These are phyloP conservation scores for Chalaropsis thielavioides DNA, from an alignment of 2,329 filamentous ascomycete species.

Conservation along the genomic window DNA sequence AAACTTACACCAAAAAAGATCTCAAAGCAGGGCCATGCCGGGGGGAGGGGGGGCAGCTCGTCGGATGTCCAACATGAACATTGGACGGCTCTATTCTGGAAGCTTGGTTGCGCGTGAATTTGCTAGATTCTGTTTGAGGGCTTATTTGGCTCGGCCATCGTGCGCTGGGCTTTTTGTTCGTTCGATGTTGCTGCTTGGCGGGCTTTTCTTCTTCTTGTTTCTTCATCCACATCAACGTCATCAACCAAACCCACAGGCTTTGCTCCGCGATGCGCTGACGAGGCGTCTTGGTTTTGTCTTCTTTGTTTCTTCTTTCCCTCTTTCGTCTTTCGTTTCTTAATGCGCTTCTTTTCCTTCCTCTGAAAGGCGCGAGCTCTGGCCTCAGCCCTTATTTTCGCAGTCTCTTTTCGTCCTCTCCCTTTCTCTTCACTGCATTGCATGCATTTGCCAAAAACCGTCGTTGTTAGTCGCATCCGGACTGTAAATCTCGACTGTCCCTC, in stretches of 20 bases:
- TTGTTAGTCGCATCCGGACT: neutral
- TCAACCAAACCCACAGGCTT: neutral
- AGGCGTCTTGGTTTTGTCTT: neutral
- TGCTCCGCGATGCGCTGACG: neutral
- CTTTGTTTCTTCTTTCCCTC: neutral
- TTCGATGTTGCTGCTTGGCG: conserved; percentile 1
- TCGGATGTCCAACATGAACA: neutral
- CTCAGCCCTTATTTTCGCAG: conserved; percentile 4
- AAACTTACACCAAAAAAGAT: neutral
- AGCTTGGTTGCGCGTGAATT: neutral
- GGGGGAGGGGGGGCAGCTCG: neutral
- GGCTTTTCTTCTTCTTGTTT: conserved; percentile 2
- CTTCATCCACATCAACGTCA: neutral
- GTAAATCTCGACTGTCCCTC: neutral
- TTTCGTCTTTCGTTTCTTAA: neutral
- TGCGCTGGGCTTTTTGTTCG: neutral
- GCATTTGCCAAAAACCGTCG: neutral
- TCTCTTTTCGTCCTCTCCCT: neutral
- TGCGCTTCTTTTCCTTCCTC: neutral
- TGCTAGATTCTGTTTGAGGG: neutral
- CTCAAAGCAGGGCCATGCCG: neutral
- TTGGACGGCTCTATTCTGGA: neutral
- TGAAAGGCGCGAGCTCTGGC: conserved; percentile 5
- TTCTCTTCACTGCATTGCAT: conserved; percentile 5
- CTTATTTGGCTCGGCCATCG: neutral